These are phyloP conservation scores for Euptelea pleiosperma DNA, from an alignment of 164 flowering plant species.

Conservation along the genomic window DNA sequence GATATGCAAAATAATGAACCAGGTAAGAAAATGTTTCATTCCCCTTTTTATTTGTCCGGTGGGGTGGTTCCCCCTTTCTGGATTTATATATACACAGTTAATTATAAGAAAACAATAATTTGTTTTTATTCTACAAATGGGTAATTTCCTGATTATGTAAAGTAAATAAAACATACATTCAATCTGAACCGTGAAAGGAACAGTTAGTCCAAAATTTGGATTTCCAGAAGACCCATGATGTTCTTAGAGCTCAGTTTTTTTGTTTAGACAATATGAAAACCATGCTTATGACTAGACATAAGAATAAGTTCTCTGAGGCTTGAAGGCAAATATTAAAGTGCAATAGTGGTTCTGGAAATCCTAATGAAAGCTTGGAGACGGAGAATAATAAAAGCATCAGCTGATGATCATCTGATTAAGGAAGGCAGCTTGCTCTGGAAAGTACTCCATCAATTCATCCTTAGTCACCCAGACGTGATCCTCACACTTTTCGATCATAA, in stretches of 20 bases:
- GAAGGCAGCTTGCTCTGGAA: slow-evolving; percentile 74
- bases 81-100: too few species aligned
- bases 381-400: slow-evolving; percentile 30
- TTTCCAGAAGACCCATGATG: neutral
- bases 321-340: neutral
- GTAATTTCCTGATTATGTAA: too few species aligned
- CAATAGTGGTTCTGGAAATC: too few species aligned
- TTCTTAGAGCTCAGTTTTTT: neutral
- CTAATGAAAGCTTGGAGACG: too few species aligned
- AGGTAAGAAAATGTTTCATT: too few species aligned
- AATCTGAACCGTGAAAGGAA: slow-evolving; percentile 1
- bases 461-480: slow-evolving; percentile 96
- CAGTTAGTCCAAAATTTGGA: neutral
- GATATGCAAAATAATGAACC: too few species aligned
- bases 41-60: too few species aligned
- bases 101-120: too few species aligned
- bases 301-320: too few species aligned
- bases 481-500: slow-evolving; percentile 54
- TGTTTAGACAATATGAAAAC: neutral
- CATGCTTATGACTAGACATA: neutral
- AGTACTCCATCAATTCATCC: slow-evolving; percentile 79
- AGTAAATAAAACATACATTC: neutral
- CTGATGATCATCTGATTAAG: slow-evolving; percentile 86
- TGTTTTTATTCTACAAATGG: too few species aligned
- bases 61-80: too few species aligned